Conservation (phyloP, 2,329 filamentous ascomycete species). For the Penicillium glabrum region DNA sequence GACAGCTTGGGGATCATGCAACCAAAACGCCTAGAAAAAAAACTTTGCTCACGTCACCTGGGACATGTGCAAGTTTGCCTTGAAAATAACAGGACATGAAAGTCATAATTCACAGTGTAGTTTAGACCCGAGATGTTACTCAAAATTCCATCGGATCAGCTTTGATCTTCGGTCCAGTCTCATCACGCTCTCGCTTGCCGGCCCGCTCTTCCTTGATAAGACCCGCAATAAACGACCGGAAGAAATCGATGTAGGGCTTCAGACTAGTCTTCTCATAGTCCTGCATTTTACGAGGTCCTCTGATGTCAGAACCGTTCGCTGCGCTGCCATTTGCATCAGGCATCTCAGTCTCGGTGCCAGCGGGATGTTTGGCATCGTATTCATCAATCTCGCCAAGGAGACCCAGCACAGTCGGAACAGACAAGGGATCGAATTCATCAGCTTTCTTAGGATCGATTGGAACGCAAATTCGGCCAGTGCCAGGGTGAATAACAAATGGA, state of each 20-base stretch:
- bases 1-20: not conserved
- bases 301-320: conserved; percentile 31
- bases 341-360: conserved; percentile 38
- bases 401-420: conserved; percentile 83
- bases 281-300: conserved; percentile 53
- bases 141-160: conserved; percentile 66
- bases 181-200: conserved; percentile 52
- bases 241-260: conserved; percentile 88
- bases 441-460: conserved; percentile 77
- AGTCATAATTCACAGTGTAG: conserved; percentile 12
- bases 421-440: conserved; percentile 81
- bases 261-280: conserved; percentile 98
- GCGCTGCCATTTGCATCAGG: conserved; percentile 41
- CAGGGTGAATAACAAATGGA: conserved; percentile 94
- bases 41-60: not conserved
- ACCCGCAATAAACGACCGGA: conserved; percentile 74
- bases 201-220: conserved; percentile 72
- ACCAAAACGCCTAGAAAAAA: conserved; percentile 10
- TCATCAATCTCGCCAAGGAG: conserved; percentile 82
- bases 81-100: conserved; percentile 14
- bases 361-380: conserved; percentile 57
- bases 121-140: conserved; percentile 15
- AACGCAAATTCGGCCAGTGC: conserved; percentile 91
- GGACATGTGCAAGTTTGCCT: not conserved
- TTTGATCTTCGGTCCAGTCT: conserved; percentile 43